These are phyloP conservation scores for Dysphania ambrosioides DNA, from an alignment of 148 eudicot species.

Conservation along the genomic window DNA sequence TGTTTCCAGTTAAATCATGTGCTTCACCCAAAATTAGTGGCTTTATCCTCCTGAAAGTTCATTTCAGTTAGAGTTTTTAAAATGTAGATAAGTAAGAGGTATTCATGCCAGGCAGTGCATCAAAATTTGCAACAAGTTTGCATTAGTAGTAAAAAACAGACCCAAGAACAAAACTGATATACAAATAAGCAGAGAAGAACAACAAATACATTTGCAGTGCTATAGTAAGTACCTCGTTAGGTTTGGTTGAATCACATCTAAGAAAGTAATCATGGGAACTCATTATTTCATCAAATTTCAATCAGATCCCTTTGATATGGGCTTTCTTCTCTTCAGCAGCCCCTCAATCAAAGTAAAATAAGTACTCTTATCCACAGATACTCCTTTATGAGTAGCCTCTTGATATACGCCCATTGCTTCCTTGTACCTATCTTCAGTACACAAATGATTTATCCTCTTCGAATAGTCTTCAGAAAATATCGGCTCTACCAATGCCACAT, in stretches of 20 bases:
- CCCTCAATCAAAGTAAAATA: constrained; percentile 65
- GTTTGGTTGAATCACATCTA: not conserved
- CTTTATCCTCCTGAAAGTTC: too few relatives aligned
- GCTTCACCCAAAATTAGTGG: too few relatives aligned
- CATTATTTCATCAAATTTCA: not conserved
- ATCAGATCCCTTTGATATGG: constrained; percentile 26
- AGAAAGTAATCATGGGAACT: constrained; percentile 3
- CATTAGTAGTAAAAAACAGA: not conserved
- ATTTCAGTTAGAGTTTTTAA: too few relatives aligned
- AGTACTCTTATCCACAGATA: constrained; percentile 41
- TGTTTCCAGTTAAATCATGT: too few relatives aligned
- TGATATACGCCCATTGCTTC: constrained; percentile 63
- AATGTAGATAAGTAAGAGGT: too few relatives aligned
- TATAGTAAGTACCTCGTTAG: constrained; percentile 20
- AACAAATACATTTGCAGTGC: constrained; percentile 1
- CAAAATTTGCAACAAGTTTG: not conserved
- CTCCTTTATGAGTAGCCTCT: constrained; percentile 48
- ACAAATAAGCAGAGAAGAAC: not conserved
- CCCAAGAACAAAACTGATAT: not conserved
- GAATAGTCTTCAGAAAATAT: constrained; percentile 39
- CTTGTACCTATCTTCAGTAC: constrained; percentile 50
- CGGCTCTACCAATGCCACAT: constrained; percentile 26
- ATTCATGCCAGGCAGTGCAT: not conserved
- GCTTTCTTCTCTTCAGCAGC: constrained; percentile 51
- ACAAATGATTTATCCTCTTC: constrained; percentile 54